These are phyloP conservation scores for Mrakia gelida DNA, from an alignment of 768 basidiomycete species.

Conservation along the genomic window DNA sequence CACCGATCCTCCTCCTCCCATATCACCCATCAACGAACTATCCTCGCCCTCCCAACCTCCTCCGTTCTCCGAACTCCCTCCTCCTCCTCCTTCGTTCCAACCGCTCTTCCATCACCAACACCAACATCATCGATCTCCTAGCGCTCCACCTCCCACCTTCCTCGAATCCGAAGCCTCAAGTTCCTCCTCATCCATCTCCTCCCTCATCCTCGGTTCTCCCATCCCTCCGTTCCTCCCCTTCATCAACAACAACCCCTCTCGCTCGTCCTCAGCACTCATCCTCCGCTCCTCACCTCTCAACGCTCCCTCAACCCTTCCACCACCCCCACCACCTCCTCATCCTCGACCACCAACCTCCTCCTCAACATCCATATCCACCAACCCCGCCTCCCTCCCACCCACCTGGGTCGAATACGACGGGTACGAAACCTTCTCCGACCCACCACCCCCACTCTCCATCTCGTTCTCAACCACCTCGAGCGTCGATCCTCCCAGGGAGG, in stretches of 20 bases:
- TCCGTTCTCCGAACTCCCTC: constrained; percentile 29
- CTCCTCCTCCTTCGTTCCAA: not conserved
- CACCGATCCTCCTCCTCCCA: not conserved
- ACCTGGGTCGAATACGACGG: constrained; percentile 28
- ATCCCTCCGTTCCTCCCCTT: not conserved
- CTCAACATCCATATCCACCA: not conserved
- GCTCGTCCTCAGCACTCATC: not conserved
- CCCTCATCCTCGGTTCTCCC: not conserved
- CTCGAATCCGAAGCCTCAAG: constrained; percentile 5
- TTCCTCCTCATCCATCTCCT: not conserved
- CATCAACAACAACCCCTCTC: not conserved
- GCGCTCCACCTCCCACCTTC: constrained; percentile 20
- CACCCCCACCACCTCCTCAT: not conserved
- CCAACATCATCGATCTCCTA: not conserved
- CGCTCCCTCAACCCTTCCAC: not conserved
- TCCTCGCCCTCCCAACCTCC: constrained; percentile 21
- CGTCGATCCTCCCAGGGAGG: constrained; percentile 30
- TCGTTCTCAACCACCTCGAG: constrained; percentile 3
- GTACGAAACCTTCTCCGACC: constrained; percentile 21
- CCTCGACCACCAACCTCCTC: not conserved
- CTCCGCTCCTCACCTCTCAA: not conserved
- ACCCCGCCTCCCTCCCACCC: constrained; percentile 21
- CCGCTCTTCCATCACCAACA: not conserved
- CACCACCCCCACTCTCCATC: constrained; percentile 20
- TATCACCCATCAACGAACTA: not conserved